A percentile compares a stretch with the other conserved stretches of the same genome.
phyloP scores from a whole-genome alignment of 2,329 filamentous ascomycete species.

The Penicillium sp. region DNA sequence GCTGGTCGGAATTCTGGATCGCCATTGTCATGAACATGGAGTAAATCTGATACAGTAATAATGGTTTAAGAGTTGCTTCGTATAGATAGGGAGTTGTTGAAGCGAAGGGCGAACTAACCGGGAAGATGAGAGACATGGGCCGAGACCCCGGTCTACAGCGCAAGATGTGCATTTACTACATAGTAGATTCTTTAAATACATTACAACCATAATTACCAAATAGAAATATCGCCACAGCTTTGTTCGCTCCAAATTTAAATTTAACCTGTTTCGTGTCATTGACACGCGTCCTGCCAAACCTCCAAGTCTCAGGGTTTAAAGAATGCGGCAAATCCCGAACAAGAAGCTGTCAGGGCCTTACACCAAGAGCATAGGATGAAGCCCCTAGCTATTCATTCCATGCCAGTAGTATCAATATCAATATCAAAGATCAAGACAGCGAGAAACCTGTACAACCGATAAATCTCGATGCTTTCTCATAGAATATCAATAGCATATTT shows the following conservation, averaged over 20 bases:
- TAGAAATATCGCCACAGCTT: background rate
- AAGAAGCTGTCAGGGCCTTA: constrained; percentile 7
- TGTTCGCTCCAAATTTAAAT: background rate
- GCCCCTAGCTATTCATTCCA: background rate
- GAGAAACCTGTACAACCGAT: background rate
- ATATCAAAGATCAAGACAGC: background rate
- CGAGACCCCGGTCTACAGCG: background rate
- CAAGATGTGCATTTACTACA: background rate
- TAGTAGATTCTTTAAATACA: no score
- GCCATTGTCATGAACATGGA: background rate
- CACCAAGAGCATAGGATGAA: background rate
- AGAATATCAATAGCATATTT: background rate
- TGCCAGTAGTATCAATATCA: background rate
- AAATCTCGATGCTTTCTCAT: background rate
- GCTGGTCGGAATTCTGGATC: constrained; percentile 21
- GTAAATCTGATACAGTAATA: background rate
- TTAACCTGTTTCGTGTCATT: constrained; percentile 13
- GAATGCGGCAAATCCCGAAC: constrained; percentile 12
- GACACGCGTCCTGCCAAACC: constrained; percentile 23
- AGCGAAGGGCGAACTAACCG: background rate
- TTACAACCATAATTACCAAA: background rate
- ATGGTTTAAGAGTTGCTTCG: background rate
- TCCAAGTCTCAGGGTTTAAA: background rate
- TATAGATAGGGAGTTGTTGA: background rate
- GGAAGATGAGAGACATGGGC: background rate